A percentile compares a stretch with the other conserved stretches of the same genome.
phyloP scores from a whole-genome alignment of 2,329 filamentous ascomycete genomes.

The Apiospora phragmitis region DNA sequence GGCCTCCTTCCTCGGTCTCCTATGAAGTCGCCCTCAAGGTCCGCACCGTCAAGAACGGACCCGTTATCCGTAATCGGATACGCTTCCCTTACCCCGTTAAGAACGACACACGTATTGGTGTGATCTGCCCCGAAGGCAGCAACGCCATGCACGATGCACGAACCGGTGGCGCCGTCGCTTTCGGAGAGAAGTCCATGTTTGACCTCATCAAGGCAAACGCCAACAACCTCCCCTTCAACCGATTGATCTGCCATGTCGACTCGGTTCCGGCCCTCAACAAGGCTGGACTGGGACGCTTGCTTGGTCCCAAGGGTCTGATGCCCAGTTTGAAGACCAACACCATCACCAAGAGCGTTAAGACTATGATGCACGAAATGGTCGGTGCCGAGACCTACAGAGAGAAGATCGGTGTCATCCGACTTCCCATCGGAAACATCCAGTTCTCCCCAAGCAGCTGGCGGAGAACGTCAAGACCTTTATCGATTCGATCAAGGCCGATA shows the following conservation, averaged over 20 bases:
- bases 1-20: conserved; percentile 70
- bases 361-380: conserved; percentile 77
- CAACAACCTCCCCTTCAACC: conserved; percentile 83
- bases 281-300: conserved; percentile 74
- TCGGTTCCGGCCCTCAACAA: conserved; percentile 79
- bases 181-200: conserved; percentile 86
- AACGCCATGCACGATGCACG: conserved; percentile 72
- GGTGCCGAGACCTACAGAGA: conserved; percentile 88
- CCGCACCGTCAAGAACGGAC: conserved; percentile 80
- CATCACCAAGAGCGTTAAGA: conserved; percentile 76
- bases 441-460: conserved; percentile 83
- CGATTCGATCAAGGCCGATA: conserved; percentile 75
- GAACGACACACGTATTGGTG: conserved; percentile 84
- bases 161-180: conserved; percentile 75
- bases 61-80: conserved; percentile 83
- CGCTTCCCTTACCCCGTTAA: conserved; percentile 87
- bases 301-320: conserved; percentile 92
- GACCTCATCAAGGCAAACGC: conserved; percentile 66
- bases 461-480: conserved; percentile 82
- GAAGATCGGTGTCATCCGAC: conserved; percentile 76
- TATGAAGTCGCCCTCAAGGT: conserved; percentile 89
- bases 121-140: conserved; percentile 84
- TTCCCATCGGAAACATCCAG: conserved; percentile 88
- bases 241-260: conserved; percentile 81
- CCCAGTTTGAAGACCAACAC: conserved; percentile 86